These are phyloP conservation scores for Mortierella alpina DNA, from an alignment of 192 early-diverging fungal genomes.

Conservation along the genomic window DNA sequence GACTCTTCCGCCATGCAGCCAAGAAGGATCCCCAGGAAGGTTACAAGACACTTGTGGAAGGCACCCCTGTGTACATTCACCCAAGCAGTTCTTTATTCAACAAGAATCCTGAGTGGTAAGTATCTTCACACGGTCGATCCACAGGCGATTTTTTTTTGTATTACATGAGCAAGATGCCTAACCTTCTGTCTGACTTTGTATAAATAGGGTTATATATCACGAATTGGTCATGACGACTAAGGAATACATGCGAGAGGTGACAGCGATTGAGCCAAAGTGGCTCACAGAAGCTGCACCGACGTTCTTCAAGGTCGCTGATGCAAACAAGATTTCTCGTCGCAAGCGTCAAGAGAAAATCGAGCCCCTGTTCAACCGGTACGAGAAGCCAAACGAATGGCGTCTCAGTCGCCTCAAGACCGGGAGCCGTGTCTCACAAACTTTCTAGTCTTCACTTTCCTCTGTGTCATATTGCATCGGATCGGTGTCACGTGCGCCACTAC, in stretches of 20 bases:
- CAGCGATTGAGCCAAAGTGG: constrained; percentile 92
- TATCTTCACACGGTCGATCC: not conserved
- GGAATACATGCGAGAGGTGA: constrained; percentile 92
- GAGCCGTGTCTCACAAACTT: constrained; percentile 81
- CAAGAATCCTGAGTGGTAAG: constrained; percentile 90
- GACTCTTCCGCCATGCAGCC: constrained; percentile 96
- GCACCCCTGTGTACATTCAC: constrained; percentile 97
- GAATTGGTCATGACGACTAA: constrained; percentile 91
- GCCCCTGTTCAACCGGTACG: constrained; percentile 92
- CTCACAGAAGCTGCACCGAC: constrained; percentile 96
- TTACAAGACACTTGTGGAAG: constrained; percentile 98
- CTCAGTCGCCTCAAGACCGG: constrained; percentile 82
- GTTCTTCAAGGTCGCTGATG: constrained; percentile 97
- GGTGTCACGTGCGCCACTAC: not conserved
- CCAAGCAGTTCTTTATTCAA: constrained; percentile 97
- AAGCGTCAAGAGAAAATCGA: constrained; percentile 95
- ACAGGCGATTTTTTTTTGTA: constrained; percentile 86
- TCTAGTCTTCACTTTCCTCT: constrained; percentile 46
- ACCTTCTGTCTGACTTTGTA: constrained; percentile 71
- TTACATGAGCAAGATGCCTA: constrained; percentile 92
- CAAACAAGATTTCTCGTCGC: constrained; percentile 92
- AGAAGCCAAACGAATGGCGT: constrained; percentile 97
- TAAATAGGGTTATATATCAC: constrained; percentile 87
- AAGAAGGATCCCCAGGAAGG: constrained; percentile 99
- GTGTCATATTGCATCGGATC: not conserved